A percentile compares a stretch with the other conserved stretches of the same genome.
Evolutionary conservation across 257 asterid species (phyloP).

Genomic region (Nicotiana knightiana): DNA sequence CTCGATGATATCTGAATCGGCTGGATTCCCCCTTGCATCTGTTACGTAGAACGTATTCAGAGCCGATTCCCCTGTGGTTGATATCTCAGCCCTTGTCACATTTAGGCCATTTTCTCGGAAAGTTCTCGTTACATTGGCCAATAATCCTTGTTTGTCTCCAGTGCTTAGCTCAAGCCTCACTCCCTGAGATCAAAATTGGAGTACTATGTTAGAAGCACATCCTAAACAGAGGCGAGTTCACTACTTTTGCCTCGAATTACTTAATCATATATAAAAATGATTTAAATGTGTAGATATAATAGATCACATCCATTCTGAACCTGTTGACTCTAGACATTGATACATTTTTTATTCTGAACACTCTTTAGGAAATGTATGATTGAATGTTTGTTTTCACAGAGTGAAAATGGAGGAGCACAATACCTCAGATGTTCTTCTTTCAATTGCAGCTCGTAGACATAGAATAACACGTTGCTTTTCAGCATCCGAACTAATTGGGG

Average conservation of each 20-base stretch:
- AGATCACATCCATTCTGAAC: background rate
- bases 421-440: conserved; percentile 64
- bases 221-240: background rate
- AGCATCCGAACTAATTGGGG: conserved; percentile 71
- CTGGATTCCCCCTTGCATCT: conserved; percentile 54
- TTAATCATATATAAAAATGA: background rate
- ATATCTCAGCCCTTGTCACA: conserved; percentile 79
- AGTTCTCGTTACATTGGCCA: conserved; percentile 80
- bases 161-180: conserved; percentile 76
- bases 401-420: background rate
- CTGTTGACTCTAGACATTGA: background rate
- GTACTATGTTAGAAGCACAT: background rate
- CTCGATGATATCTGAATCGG: conserved; percentile 55
- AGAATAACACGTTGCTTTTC: conserved; percentile 82
- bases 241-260: background rate
- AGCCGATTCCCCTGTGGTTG: conserved; percentile 48
- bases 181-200: conserved; percentile 42
- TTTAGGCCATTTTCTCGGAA: conserved; percentile 88
- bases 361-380: too few species aligned
- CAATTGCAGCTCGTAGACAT: conserved; percentile 60
- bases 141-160: conserved; percentile 51
- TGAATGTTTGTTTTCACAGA: background rate
- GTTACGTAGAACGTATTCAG: conserved; percentile 69
- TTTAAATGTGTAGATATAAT: background rate
- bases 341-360: too few species aligned